phyloP scores from a whole-genome alignment of 805 yeast genomes.

The Brettanomyces custersianus region DNA sequence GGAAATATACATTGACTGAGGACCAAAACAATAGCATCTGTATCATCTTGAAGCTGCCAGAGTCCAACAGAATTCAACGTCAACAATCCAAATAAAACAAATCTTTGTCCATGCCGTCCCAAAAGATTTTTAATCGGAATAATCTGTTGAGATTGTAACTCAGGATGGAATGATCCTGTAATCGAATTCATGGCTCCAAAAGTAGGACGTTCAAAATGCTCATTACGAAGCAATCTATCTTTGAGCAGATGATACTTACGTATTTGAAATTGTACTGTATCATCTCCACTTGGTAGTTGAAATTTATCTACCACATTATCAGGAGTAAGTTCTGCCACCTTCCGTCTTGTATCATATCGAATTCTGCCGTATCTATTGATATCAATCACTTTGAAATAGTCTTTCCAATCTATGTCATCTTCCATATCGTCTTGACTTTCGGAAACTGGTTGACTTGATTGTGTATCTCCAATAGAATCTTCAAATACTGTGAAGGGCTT shows the following conservation, averaged over 20 bases:
- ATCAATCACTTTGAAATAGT: conserved; percentile 58
- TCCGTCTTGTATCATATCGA: conserved; percentile 50
- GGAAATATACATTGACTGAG: conserved; percentile 53
- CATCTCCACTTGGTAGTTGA: conserved; percentile 11
- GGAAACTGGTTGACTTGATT: neutral
- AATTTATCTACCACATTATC: conserved; percentile 1
- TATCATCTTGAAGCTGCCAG: conserved; percentile 74
- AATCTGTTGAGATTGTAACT: conserved; percentile 27
- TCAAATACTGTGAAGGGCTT: conserved; percentile 5
- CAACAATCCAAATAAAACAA: conserved; percentile 71
- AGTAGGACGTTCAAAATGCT: conserved; percentile 52
- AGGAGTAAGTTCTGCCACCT: conserved; percentile 14
- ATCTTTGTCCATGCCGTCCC: conserved; percentile 74
- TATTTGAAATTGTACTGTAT: conserved; percentile 34
- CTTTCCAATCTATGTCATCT: conserved; percentile 50
- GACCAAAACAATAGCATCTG: conserved; percentile 66
- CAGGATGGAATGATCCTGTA: conserved; percentile 17
- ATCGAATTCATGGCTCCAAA: conserved; percentile 33
- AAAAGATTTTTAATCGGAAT: conserved; percentile 75
- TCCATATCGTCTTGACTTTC: neutral
- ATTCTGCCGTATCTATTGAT: conserved; percentile 58
- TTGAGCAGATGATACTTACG: conserved; percentile 53
- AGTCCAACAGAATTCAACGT: conserved; percentile 53
- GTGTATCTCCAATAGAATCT: neutral
- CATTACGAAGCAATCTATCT: conserved; percentile 72